These are phyloP conservation scores for Xylaria grammica DNA, from an alignment of 495 filamentous ascomycete genomes.

Conservation along the genomic window DNA sequence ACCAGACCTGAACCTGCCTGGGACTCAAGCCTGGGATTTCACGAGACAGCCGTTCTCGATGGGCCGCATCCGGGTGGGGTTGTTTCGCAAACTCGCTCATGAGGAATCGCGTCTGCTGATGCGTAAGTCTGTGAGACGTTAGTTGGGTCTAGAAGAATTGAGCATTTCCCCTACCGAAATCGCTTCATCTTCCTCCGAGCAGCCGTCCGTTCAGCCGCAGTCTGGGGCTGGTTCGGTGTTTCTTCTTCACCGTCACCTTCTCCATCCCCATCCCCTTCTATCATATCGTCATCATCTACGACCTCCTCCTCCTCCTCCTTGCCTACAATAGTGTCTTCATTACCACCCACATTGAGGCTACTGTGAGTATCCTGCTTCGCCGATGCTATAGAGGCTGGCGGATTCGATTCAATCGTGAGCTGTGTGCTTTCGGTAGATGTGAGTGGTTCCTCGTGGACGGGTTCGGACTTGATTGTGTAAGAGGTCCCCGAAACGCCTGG, in stretches of 20 bases:
- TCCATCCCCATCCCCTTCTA: conserved; percentile 52
- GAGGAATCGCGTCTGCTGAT: conserved; percentile 94
- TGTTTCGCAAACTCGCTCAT: conserved; percentile 98
- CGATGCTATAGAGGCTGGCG: conserved; percentile 49
- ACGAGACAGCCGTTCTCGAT: conserved; percentile 85
- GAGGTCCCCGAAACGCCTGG: conserved; percentile 41
- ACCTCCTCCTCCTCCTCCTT: conserved; percentile 64
- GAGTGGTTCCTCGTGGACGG: conserved; percentile 50
- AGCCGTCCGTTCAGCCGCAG: conserved; percentile 71
- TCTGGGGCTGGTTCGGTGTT: conserved; percentile 55
- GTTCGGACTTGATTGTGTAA: conserved; percentile 47
- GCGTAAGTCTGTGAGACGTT: conserved; percentile 72
- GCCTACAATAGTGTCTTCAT: conserved; percentile 49
- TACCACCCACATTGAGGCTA: conserved; percentile 34
- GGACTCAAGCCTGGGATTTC: conserved; percentile 94
- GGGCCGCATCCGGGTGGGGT: conserved; percentile 91
- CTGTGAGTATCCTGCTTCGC: conserved; percentile 42
- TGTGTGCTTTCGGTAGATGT: conserved; percentile 47
- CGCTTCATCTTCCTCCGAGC: conserved; percentile 95
- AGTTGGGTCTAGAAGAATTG: conserved; percentile 15
- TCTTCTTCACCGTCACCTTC: conserved; percentile 52
- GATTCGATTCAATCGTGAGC: conserved; percentile 45
- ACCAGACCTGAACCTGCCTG: conserved; percentile 97
- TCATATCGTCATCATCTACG: conserved; percentile 55
- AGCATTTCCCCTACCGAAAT: conserved; percentile 69